Conservation (phyloP, 2,329 filamentous ascomycete genomes). For the Sclerotinia spermophila region DNA sequence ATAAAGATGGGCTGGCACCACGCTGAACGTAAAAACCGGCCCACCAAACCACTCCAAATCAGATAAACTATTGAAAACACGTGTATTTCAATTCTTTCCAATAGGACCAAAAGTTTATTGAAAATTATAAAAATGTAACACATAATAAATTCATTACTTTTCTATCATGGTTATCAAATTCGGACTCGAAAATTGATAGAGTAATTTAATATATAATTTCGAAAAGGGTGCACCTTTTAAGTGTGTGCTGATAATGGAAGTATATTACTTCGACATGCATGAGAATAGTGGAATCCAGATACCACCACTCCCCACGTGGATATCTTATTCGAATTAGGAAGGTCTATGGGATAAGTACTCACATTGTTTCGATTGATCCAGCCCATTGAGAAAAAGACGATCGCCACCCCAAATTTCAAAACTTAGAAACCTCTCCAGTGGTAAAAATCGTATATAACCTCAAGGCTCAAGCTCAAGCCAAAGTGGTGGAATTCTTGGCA, state of each 20-base stretch:
- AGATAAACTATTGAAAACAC: too few relatives aligned
- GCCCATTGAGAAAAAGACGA: background rate
- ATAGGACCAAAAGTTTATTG: too few relatives aligned
- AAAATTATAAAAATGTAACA: too few relatives aligned
- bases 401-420: background rate
- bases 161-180: too few relatives aligned
- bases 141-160: too few relatives aligned
- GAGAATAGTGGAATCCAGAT: background rate
- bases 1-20: slow-evolving; percentile 12
- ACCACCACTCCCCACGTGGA: background rate
- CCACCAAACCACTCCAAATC: too few relatives aligned
- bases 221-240: too few relatives aligned
- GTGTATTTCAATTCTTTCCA: too few relatives aligned
- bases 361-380: background rate
- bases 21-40: too few relatives aligned
- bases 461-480: background rate
- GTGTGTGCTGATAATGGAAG: too few relatives aligned
- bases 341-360: background rate
- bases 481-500: background rate
- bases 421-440: background rate
- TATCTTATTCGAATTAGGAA: background rate
- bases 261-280: background rate
- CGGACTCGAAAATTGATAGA: too few relatives aligned
- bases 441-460: background rate
- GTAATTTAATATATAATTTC: too few relatives aligned